Percentiles rank a stretch among this genome's conserved stretches.
Conservation (phyloP, 306 rosid species). For the Mucuna pruriens region DNA sequence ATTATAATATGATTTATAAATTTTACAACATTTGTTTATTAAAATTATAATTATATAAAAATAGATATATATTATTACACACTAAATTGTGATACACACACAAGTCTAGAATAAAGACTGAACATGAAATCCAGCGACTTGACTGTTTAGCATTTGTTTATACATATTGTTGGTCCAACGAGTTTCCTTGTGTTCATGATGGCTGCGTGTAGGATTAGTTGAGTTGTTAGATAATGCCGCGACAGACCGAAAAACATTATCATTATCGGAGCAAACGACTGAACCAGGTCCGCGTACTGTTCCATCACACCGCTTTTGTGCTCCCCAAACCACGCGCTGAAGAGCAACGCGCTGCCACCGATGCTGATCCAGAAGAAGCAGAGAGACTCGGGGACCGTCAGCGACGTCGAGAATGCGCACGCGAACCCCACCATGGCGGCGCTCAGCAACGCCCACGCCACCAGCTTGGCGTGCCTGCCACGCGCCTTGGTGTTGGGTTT, state of each 20-base stretch:
- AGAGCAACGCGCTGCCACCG: neutral
- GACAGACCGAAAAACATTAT: neutral
- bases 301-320: neutral
- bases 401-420: neutral
- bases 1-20: too few species aligned
- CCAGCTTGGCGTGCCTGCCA: neutral
- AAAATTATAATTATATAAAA: too few species aligned
- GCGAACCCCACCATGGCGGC: neutral
- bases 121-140: neutral
- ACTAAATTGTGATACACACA: too few species aligned
- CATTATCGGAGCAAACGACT: neutral
- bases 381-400: neutral
- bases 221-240: neutral
- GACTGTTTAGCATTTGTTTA: neutral
- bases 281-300: neutral
- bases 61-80: too few species aligned
- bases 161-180: neutral
- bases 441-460: neutral
- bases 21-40: too few species aligned
- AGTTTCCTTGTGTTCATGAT: neutral
- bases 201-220: neutral
- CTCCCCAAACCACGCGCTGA: neutral
- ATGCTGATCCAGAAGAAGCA: neutral
- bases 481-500: neutral
- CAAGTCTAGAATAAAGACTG: too few species aligned